A percentile compares a stretch with the other conserved stretches of the same genome.
Conservation (phyloP, 495 filamentous ascomycete genomes). For the Podospora didyma region DNA sequence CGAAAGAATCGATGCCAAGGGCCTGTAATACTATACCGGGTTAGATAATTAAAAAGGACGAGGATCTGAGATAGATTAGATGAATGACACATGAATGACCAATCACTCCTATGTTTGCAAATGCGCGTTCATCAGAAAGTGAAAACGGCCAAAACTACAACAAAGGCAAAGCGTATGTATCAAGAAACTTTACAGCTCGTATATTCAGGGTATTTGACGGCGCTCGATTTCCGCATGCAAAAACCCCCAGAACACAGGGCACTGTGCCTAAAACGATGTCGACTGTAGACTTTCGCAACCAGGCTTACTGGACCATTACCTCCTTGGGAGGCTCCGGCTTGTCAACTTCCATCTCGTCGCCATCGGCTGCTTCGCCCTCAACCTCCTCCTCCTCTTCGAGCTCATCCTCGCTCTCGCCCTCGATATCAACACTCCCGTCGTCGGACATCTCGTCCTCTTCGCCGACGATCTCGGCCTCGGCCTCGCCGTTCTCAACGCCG, state of each 20-base stretch:
- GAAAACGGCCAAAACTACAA: neutral
- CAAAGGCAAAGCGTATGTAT: neutral
- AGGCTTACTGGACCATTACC: conserved; percentile 15
- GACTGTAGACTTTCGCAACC: too few species aligned
- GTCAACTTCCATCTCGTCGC: conserved; percentile 81
- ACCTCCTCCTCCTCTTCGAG: conserved; percentile 83
- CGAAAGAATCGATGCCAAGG: conserved; percentile 46
- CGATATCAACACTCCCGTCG: conserved; percentile 92
- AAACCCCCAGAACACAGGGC: neutral
- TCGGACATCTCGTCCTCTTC: conserved; percentile 78
- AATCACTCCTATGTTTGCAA: too few species aligned
- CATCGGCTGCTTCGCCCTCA: conserved; percentile 65
- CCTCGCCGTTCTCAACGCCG: conserved; percentile 38
- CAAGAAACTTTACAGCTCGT: neutral
- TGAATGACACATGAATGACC: neutral
- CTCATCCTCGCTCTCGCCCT: conserved; percentile 78
- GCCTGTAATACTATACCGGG: conserved; percentile 1
- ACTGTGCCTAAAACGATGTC: neutral
- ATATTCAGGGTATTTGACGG: conserved; percentile 5
- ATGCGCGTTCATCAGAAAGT: too few species aligned
- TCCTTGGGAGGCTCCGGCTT: conserved; percentile 15
- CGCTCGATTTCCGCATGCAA: neutral
- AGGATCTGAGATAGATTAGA: neutral
- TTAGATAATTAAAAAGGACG: neutral
- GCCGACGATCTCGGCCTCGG: conserved; percentile 38